Base-by-base conservation (phyloP, 495 filamentous ascomycete genomes). In the Margaritispora aquatica region DNA sequence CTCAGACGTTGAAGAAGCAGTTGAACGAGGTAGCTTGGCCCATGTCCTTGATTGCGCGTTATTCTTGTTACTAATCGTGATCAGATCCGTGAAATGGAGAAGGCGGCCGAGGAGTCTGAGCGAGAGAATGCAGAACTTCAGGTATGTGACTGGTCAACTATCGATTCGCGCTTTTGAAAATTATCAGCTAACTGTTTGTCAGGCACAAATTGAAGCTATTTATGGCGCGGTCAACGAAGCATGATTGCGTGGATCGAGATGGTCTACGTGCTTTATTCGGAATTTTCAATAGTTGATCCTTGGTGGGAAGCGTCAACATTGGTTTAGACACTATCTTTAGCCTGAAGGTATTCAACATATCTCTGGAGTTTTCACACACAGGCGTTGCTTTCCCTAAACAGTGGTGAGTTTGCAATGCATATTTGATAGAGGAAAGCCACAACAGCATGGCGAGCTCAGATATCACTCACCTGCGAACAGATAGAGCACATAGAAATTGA, bases 31-130 rank as follows among this genome's bases (percentile, higher is more conserved):
- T 44, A n/a, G n/a, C n/a, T n/a, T n/a, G n/a, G n/a, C n/a, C n/a
- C n/a, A n/a, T n/a, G n/a, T n/a, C n/a, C n/a, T n/a, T n/a, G n/a
- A n/a, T n/a, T n/a, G n/a, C n/a, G n/a, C n/a, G n/a, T n/a, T n/a
- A n/a, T n/a, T n/a, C n/a, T n/a, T n/a, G n/a, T n/a, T n/a, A 34
- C 29, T 34, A 15, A 34, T 15, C 15, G 5, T 36, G n/a, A 10
- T 27, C 29, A 59, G 57, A 24, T 47, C 48, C 31, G 36, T n/a
- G 26, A 26, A 3, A 26, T 55, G 17, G 22, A 47, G 48, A 23
- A 49, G 26, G 23, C 51, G 36, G 38, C 58, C 9, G 58, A 48
- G n/a, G 27, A 55, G 26, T 3, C 51, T 10, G 41, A 55, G 26
- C 24, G 27, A 9, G 41, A 44, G 23, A 55, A 54, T 50, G 27